Evolutionary conservation across 225 moss, liverwort and hornwort species (phyloP).

Genomic region (Polytrichum commune): DNA sequence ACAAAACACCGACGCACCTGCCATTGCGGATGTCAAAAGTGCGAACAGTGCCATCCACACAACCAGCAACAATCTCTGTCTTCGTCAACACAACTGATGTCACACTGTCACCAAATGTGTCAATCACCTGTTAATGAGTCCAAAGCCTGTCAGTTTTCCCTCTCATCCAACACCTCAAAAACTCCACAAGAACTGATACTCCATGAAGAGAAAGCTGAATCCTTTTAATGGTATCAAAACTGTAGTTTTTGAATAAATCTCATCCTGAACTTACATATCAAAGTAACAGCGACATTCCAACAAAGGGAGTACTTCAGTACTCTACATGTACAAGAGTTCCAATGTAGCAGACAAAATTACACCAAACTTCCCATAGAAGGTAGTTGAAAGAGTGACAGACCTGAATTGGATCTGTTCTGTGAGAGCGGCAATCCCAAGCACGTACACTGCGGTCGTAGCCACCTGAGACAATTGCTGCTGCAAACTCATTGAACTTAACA

Average conservation of each 20-base stretch:
- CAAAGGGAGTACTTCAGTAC: too few species aligned
- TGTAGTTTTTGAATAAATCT: too few species aligned
- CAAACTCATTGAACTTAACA: constrained; percentile 89
- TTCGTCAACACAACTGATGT: constrained; percentile 84
- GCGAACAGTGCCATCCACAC: constrained; percentile 93
- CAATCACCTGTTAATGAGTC: constrained; percentile 62
- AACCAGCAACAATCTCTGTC: constrained; percentile 89
- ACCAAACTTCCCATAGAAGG: not conserved
- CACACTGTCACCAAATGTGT: constrained; percentile 88
- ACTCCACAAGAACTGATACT: too few species aligned
- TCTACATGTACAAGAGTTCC: too few species aligned
- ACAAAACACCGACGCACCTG: constrained; percentile 38
- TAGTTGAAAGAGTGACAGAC: constrained; percentile 23
- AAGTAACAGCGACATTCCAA: too few species aligned
- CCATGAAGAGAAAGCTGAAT: too few species aligned
- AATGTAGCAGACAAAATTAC: too few species aligned
- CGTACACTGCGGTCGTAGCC: constrained; percentile 88
- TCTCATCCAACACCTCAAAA: too few species aligned
- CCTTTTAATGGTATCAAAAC: too few species aligned
- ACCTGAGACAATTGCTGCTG: constrained; percentile 76
- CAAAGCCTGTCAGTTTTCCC: not conserved
- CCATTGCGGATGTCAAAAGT: constrained; percentile 95
- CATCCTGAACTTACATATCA: too few species aligned
- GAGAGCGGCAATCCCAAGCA: constrained; percentile 96
- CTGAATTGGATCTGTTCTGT: constrained; percentile 90